These are phyloP conservation scores for Phytophthora ramorum DNA, from an alignment of 352 stramenopile genomes.

Conservation along the genomic window DNA sequence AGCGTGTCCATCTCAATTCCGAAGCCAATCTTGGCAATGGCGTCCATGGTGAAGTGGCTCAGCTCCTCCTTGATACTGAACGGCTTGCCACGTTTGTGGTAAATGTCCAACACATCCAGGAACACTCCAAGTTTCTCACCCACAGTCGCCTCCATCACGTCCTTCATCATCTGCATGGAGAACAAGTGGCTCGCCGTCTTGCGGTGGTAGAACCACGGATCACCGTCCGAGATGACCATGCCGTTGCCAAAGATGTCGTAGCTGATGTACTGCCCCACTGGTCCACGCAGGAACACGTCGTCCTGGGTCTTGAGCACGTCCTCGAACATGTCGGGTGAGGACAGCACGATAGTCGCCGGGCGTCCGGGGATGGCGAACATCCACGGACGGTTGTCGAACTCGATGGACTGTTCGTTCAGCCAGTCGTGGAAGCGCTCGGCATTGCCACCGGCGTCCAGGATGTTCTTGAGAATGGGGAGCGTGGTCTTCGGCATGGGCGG, in stretches of 20 bases:
- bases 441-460: constrained; percentile 27
- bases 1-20: constrained; percentile 47
- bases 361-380: constrained; percentile 33
- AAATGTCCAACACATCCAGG: constrained; percentile 18
- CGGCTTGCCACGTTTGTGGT: constrained; percentile 1
- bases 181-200: constrained; percentile 87
- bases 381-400: constrained; percentile 41
- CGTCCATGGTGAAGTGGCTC: constrained; percentile 58
- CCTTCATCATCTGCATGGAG: constrained; percentile 46
- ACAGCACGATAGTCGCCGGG: constrained; percentile 42
- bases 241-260: constrained; percentile 61
- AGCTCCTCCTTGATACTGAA: constrained; percentile 51
- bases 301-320: constrained; percentile 63
- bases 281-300: constrained; percentile 63
- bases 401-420: constrained; percentile 37
- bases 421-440: constrained; percentile 47
- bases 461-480: constrained; percentile 43
- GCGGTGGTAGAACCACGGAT: constrained; percentile 59
- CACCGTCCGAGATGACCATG: constrained; percentile 34
- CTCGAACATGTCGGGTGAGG: constrained; percentile 35
- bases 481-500: constrained; percentile 25
- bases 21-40: constrained; percentile 61
- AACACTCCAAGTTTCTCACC: constrained; percentile 28
- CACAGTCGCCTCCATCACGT: constrained; percentile 43
- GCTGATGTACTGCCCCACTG: constrained; percentile 31